Percentiles rank a stretch among this genome's conserved stretches.
These are phyloP conservation scores for Rhizomucor pusillus DNA, from an alignment of 371 early-diverging fungal species.

Conservation along the genomic window DNA sequence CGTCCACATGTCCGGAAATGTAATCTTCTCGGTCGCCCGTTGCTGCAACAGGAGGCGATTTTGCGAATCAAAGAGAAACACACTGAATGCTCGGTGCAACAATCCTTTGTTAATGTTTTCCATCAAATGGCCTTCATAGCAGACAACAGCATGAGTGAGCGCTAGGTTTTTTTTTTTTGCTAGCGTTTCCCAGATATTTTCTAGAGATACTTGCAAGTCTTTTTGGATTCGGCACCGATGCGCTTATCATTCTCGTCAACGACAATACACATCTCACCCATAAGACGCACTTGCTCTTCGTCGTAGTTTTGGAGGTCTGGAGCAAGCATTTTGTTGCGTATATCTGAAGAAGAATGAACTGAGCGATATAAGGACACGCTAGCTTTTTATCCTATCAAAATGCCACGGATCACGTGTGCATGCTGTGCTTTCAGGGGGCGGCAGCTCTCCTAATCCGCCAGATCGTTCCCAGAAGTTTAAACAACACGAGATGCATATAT, in stretches of 20 bases:
- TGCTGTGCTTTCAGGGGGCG: too few species aligned
- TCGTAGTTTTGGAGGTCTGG: conserved; percentile 69
- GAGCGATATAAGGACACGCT: too few species aligned
- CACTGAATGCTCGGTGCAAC: conserved; percentile 96
- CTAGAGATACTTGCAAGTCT: conserved; percentile 69
- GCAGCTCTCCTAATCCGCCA: too few species aligned
- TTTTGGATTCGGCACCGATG: conserved; percentile 87
- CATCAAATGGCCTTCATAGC: conserved; percentile 77
- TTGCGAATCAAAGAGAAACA: conserved; percentile 86
- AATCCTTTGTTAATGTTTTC: conserved; percentile 81
- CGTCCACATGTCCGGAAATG: conserved; percentile 94
- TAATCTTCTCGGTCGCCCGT: conserved; percentile 95
- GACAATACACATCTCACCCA: conserved; percentile 97
- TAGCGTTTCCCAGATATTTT: too few species aligned
- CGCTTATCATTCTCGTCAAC: conserved; percentile 82
- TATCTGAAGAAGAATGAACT: too few species aligned
- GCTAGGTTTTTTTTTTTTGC: too few species aligned
- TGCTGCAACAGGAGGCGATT: conserved; percentile 89
- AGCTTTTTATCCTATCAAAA: too few species aligned
- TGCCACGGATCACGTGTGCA: too few species aligned
- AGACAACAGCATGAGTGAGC: too few species aligned
- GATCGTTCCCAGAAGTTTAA: too few species aligned
- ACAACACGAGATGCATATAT: too few species aligned
- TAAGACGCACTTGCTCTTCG: conserved; percentile 88
- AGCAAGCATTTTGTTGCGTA: conserved; percentile 39